A percentile compares a stretch with the other conserved stretches of the same genome.
Conservation (phyloP, 2,329 filamentous ascomycete species). For the Colletotrichum sp. region DNA sequence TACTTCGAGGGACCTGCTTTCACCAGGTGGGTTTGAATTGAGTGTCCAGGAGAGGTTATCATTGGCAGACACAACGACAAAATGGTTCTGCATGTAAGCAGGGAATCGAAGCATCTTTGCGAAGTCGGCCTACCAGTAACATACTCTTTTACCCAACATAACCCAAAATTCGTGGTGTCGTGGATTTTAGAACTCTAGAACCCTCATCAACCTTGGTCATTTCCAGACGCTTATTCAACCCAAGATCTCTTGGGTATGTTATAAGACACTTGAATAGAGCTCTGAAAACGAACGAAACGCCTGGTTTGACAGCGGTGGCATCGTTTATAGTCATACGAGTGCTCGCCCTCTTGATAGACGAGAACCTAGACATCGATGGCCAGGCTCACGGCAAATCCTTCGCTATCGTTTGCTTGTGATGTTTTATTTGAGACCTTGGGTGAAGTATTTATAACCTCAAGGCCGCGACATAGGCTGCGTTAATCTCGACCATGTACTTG, state of each 20-base stretch:
- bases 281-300: background rate
- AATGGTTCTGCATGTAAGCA: fast-evolving
- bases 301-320: background rate
- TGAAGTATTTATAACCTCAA: too few relatives aligned
- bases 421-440: too few relatives aligned
- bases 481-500: too few relatives aligned
- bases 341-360: too few relatives aligned
- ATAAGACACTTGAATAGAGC: fast-evolving
- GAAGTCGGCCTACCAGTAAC: background rate
- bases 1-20: background rate
- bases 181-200: background rate
- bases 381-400: too few relatives aligned
- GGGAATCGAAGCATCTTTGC: background rate
- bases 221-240: background rate
- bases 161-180: fast-evolving
- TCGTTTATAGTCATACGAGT: too few relatives aligned
- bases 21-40: background rate
- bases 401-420: too few relatives aligned
- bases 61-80: background rate
- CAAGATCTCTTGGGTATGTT: fast-evolving
- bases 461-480: too few relatives aligned
- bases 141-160: too few relatives aligned
- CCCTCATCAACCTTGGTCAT: background rate
- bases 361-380: fast-evolving
- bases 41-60: background rate